These are phyloP conservation scores for Leptomonas pyrrhocoris DNA, from an alignment of 208 protist species.

Conservation along the genomic window DNA sequence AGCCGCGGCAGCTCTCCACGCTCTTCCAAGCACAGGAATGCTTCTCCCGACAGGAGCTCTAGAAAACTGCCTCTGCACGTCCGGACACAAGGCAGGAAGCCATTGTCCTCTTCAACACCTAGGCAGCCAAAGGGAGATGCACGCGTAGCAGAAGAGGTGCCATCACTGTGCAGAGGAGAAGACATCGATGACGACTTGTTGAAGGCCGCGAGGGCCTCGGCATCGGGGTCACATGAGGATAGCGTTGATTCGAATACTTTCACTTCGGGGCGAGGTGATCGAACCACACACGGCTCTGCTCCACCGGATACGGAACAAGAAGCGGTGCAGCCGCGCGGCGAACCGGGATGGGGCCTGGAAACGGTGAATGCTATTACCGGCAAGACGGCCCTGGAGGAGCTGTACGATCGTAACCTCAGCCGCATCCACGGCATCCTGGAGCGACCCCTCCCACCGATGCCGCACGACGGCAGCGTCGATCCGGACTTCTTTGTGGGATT, in stretches of 20 bases:
- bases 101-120: background rate
- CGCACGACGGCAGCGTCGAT: slow-evolving; percentile 66
- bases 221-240: too few species aligned
- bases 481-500: slow-evolving; percentile 89
- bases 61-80: background rate
- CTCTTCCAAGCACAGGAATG: background rate
- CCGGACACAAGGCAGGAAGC: background rate
- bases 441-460: slow-evolving; percentile 71
- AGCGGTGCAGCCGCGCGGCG: background rate
- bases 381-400: slow-evolving; percentile 58
- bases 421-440: slow-evolving; percentile 73
- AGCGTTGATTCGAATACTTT: too few species aligned
- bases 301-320: background rate
- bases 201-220: too few species aligned
- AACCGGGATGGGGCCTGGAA: slow-evolving; percentile 64
- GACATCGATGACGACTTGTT: background rate
- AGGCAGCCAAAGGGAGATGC: background rate
- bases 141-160: background rate
- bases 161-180: background rate
- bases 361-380: slow-evolving; percentile 54
- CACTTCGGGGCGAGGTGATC: background rate
- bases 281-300: background rate
- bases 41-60: background rate
- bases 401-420: slow-evolving; percentile 60
- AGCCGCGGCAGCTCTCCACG: background rate